These are phyloP conservation scores for Dryas integrifolia DNA, from an alignment of 331 rosid species.

Conservation along the genomic window DNA sequence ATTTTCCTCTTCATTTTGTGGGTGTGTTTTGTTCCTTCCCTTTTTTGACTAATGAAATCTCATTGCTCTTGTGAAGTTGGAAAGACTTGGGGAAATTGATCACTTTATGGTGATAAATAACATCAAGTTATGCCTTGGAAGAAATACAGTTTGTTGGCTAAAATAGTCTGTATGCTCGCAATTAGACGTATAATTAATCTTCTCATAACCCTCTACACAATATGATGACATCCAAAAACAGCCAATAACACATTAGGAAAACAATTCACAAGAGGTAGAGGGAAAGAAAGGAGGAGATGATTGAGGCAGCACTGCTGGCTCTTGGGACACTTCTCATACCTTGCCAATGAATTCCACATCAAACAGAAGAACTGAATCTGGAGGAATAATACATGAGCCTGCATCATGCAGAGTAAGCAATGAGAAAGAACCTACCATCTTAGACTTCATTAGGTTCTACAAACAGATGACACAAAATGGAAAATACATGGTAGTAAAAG, in stretches of 20 bases:
- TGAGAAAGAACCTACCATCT: not conserved
- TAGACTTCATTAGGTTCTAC: not conserved
- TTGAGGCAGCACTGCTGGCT: not conserved
- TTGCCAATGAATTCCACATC: constrained; percentile 91
- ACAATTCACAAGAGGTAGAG: not conserved
- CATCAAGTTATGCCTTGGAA: not conserved
- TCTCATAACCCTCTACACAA: not conserved
- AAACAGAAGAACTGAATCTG: constrained; percentile 71
- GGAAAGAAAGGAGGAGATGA: not conserved
- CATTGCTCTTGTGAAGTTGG: too few species aligned
- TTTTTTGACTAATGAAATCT: too few species aligned
- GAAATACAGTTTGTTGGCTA: not conserved
- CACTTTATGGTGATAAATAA: not conserved
- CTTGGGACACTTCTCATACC: constrained; percentile 21
- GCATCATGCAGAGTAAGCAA: constrained; percentile 20
- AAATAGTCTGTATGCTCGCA: not conserved
- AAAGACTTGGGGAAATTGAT: not conserved
- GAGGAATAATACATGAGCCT: constrained; percentile 95
- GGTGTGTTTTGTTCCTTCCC: too few species aligned
- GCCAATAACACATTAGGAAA: not conserved
- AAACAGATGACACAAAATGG: too few species aligned
- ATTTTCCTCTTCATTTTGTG: too few species aligned
- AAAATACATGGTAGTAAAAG: not conserved
- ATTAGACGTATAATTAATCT: not conserved
- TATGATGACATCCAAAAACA: constrained; percentile 2